Conservation (phyloP, 2,329 filamentous ascomycete genomes). For the Lojkania enalia region DNA sequence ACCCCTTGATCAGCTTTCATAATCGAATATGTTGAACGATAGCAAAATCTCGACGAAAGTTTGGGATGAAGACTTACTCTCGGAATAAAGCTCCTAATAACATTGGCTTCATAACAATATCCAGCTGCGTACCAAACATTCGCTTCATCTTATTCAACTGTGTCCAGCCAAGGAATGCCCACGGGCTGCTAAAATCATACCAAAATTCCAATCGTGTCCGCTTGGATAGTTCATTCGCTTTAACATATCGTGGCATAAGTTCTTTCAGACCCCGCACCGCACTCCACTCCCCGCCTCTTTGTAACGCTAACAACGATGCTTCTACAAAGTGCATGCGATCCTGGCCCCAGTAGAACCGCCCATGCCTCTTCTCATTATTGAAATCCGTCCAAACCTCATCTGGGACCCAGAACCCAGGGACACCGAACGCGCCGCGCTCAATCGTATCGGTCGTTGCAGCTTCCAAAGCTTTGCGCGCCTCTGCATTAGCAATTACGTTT, state of each 20-base stretch:
- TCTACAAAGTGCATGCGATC: slow-evolving; percentile 45
- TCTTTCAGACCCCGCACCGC: slow-evolving; percentile 17
- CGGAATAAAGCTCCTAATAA: slow-evolving; percentile 39
- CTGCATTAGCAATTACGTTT: slow-evolving; percentile 18
- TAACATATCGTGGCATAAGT: slow-evolving; percentile 29
- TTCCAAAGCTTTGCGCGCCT: slow-evolving; percentile 31
- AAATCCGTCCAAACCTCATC: slow-evolving; percentile 24
- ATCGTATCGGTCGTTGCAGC: slow-evolving; percentile 33
- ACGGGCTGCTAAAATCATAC: slow-evolving; percentile 42
- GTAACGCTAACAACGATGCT: slow-evolving; percentile 24
- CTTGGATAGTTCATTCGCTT: slow-evolving; percentile 9
- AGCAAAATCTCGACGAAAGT: not conserved
- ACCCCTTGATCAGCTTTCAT: not conserved
- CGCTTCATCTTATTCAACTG: slow-evolving; percentile 33
- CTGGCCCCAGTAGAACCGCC: slow-evolving; percentile 41
- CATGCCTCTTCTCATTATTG: slow-evolving; percentile 14
- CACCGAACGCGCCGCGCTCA: slow-evolving; percentile 38
- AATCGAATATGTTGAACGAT: not conserved
- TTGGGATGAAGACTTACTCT: slow-evolving; percentile 19
- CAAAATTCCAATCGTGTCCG: slow-evolving; percentile 35
- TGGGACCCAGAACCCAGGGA: slow-evolving; percentile 41
- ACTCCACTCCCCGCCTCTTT: slow-evolving; percentile 15
- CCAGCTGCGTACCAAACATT: slow-evolving; percentile 26
- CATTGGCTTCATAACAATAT: slow-evolving; percentile 39
- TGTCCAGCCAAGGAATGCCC: slow-evolving; percentile 41